Evolutionary conservation across 2,329 filamentous ascomycete genomes (phyloP).

Genomic region (Calonectria pauciramosa): DNA sequence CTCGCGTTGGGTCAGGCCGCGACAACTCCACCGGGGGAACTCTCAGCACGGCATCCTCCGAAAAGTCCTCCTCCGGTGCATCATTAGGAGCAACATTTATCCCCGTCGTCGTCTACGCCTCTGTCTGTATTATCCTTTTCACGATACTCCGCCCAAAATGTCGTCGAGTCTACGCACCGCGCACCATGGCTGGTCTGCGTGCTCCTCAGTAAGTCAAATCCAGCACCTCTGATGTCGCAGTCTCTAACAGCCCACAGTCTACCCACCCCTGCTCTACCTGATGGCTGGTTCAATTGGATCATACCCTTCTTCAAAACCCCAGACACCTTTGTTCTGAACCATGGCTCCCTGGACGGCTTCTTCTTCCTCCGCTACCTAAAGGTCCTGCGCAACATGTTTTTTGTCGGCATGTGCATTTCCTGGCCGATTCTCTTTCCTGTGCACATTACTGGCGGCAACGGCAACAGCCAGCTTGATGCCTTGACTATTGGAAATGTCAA

Average conservation of each 20-base stretch:
- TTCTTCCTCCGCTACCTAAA: conserved; percentile 82
- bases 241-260: conserved; percentile 54
- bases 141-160: conserved; percentile 61
- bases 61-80: conserved; percentile 52
- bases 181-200: conserved; percentile 63
- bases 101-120: conserved; percentile 65
- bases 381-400: conserved; percentile 83
- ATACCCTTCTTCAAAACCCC: conserved; percentile 74
- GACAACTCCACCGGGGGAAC: conserved; percentile 52
- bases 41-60: conserved; percentile 48
- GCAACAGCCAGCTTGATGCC: conserved; percentile 77
- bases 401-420: conserved; percentile 86
- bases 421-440: conserved; percentile 91
- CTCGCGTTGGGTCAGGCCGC: conserved; percentile 52
- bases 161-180: conserved; percentile 68
- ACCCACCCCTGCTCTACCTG: conserved; percentile 71
- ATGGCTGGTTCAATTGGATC: conserved; percentile 77
- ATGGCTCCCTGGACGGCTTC: conserved; percentile 93
- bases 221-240: conserved; percentile 39
- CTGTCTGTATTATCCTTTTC: conserved; percentile 65
- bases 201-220: conserved; percentile 53
- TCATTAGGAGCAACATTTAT: conserved; percentile 65
- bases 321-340: conserved; percentile 87
- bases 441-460: conserved; percentile 84
- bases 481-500: conserved; percentile 84